Percentiles rank a stretch among this genome's conserved stretches.
Conservation (phyloP, 1,139 yeast species). For the Sugiyamaella novakii region DNA sequence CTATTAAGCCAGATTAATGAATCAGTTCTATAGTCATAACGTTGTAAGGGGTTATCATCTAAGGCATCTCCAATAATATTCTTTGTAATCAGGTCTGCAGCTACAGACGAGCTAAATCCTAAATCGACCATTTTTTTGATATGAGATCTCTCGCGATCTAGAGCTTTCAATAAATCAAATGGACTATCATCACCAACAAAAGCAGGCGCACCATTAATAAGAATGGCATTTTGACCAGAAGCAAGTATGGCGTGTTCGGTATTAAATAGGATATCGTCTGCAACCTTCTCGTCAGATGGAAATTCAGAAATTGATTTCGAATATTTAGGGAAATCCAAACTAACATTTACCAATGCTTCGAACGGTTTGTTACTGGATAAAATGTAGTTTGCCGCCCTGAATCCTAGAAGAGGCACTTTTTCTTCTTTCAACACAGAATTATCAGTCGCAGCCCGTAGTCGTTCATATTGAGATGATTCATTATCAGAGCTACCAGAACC, state of each 20-base stretch:
- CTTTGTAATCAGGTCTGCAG: slow-evolving; percentile 28
- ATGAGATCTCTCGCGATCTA: slow-evolving; percentile 39
- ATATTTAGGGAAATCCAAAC: slow-evolving; percentile 42
- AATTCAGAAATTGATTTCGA: slow-evolving; percentile 34
- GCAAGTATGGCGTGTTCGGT: slow-evolving; percentile 26
- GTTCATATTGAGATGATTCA: slow-evolving; percentile 23
- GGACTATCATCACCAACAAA: slow-evolving; percentile 33
- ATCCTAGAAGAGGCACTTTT: slow-evolving; percentile 39
- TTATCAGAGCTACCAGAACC: slow-evolving; percentile 24
- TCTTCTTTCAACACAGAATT: slow-evolving; percentile 32
- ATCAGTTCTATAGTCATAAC: slow-evolving; percentile 49
- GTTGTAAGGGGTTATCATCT: slow-evolving; percentile 14
- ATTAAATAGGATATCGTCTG: slow-evolving; percentile 33
- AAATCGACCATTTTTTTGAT: slow-evolving; percentile 27
- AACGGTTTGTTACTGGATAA: slow-evolving; percentile 36
- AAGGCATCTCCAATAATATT: slow-evolving; percentile 28
- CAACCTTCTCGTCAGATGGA: slow-evolving; percentile 27
- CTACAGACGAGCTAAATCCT: slow-evolving; percentile 15
- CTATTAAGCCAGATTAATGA: slow-evolving; percentile 73
- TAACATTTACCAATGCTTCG: slow-evolving; percentile 38
- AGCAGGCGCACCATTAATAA: slow-evolving; percentile 44
- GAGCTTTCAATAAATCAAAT: slow-evolving; percentile 36
- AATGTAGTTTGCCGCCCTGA: slow-evolving; percentile 39
- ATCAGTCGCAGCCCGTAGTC: slow-evolving; percentile 27
- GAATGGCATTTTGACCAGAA: slow-evolving; percentile 42